Conservation (phyloP, 257 asterid genomes). For the Cordia subcordata region DNA sequence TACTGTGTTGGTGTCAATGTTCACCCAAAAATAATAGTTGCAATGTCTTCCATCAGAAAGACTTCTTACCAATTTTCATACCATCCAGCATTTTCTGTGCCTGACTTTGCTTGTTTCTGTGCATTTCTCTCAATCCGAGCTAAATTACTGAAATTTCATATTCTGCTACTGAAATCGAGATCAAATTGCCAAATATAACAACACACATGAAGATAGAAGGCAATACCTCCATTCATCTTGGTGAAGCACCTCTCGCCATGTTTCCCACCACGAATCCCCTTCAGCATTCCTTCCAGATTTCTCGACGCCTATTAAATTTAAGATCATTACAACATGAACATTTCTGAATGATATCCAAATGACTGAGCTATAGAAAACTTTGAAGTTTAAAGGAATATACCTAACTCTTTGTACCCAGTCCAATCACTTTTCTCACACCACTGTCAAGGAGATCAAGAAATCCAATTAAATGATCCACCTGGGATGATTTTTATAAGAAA, state of each 20-base stretch:
- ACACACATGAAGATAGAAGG: slow-evolving; percentile 3
- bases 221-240: slow-evolving; percentile 98
- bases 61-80: slow-evolving; percentile 86
- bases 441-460: slow-evolving; percentile 98
- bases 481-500: slow-evolving; percentile 74
- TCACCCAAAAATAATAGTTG: neutral
- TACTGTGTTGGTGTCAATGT: neutral
- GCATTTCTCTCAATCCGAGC: slow-evolving; percentile 99
- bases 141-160: slow-evolving; percentile 65
- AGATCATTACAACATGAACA: slow-evolving; percentile 21
- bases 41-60: neutral
- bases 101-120: slow-evolving; percentile 98
- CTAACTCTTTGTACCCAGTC: slow-evolving; percentile 99
- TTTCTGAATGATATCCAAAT: neutral
- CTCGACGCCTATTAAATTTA: slow-evolving; percentile 65
- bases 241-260: slow-evolving; percentile 96
- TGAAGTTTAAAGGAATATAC: slow-evolving; percentile 27
- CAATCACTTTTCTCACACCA: slow-evolving; percentile 99
- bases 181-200: neutral
- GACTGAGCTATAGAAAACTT: neutral
- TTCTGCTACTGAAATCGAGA: too few species aligned
- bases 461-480: slow-evolving; percentile 96
- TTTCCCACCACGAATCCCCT: slow-evolving; percentile 99
- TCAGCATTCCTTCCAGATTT: slow-evolving; percentile 92
- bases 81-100: slow-evolving; percentile 95